phyloP scores from a whole-genome alignment of 306 rosid genomes.

The Cucurbita argyrosperma region DNA sequence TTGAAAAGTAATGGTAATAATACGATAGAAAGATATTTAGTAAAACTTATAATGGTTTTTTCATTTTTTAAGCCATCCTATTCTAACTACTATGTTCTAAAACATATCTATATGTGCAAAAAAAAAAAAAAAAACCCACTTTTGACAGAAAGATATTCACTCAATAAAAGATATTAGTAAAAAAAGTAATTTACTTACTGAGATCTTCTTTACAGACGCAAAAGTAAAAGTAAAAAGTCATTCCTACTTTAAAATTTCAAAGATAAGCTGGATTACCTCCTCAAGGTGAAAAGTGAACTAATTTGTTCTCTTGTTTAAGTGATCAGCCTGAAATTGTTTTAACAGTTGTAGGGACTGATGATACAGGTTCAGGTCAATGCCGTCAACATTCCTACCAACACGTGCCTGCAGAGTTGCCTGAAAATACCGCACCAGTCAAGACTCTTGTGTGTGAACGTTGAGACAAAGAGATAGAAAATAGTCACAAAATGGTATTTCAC shows the following conservation, averaged over 20 bases:
- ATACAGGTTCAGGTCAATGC: conserved; percentile 76
- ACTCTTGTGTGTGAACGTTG: neutral
- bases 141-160: neutral
- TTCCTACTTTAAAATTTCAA: conserved; percentile 1
- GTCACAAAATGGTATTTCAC: conserved; percentile 22
- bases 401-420: conserved; percentile 72
- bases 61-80: neutral
- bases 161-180: neutral
- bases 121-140: neutral
- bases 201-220: neutral
- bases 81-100: neutral
- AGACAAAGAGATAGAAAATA: neutral
- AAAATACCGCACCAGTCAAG: conserved; percentile 6
- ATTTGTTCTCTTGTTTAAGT: conserved; percentile 21
- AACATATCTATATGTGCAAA: neutral
- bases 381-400: conserved; percentile 76
- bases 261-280: conserved; percentile 1
- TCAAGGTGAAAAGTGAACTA: conserved; percentile 7
- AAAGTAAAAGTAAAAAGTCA: neutral
- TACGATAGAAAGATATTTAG: too few relatives aligned
- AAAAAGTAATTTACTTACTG: neutral
- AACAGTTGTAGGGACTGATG: conserved; percentile 57
- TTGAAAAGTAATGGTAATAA: neutral
- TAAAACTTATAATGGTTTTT: neutral
- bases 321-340: conserved; percentile 58